These are phyloP conservation scores for Aureobasidium subglaciale DNA, from an alignment of 2,329 filamentous ascomycete genomes.

Conservation along the genomic window DNA sequence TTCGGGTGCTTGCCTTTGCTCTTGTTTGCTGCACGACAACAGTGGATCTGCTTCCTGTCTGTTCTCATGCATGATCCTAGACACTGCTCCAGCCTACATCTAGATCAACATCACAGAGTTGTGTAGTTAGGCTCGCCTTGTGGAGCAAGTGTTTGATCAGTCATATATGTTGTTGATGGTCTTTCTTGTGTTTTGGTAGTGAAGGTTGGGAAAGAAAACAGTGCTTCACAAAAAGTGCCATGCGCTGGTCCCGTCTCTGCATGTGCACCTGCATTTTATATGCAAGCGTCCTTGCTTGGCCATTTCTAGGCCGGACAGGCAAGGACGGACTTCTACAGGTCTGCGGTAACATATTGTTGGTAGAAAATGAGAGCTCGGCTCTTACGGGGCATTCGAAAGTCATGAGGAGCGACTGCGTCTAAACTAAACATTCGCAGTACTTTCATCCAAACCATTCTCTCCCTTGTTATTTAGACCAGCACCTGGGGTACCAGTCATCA, in stretches of 20 bases:
- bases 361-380: not conserved
- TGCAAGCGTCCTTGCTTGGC: not conserved
- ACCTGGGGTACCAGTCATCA: constrained; percentile 17
- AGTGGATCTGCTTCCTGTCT: no score
- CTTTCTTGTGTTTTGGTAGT: not conserved
- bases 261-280: not conserved
- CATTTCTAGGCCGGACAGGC: not conserved
- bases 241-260: not conserved
- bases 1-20: not conserved
- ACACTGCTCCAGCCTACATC: not conserved
- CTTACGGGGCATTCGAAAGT: not conserved
- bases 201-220: not conserved
- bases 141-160: not conserved
- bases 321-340: not conserved
- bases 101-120: not conserved
- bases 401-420: not conserved
- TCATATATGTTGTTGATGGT: not conserved
- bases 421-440: constrained; percentile 15
- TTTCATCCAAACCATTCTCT: constrained; percentile 11
- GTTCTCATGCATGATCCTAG: no score
- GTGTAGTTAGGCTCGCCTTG: not conserved
- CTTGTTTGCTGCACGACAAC: not conserved
- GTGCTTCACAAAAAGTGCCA: not conserved
- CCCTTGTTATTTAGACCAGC: not conserved
- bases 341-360: not conserved